Evolutionary conservation across 2,329 filamentous ascomycete genomes (phyloP), one percentile per base, ranked within the genome.

Genomic region (Fusarium nodosum): DNA sequence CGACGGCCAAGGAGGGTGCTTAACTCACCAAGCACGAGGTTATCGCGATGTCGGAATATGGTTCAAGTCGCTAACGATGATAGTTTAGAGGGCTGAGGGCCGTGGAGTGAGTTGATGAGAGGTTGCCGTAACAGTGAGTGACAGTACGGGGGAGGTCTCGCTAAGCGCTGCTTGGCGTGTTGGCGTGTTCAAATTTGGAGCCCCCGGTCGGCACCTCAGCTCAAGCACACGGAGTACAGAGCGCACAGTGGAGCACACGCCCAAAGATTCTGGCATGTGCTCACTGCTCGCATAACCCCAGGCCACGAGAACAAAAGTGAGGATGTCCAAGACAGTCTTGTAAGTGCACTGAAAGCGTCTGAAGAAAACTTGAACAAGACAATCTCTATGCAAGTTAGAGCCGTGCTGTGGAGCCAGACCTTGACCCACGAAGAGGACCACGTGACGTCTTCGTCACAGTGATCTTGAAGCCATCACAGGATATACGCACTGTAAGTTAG

Each of bases 381-480:
- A 74, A 67, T 74, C 60, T 68, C 64, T 75, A 66, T 65, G 51
- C 48, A 39, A 64, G 56, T 62, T 41, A 58, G 60, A 63, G 56
- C 58, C 60, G 66, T 59, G 60, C 66, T 66, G 72, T 76, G 75
- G 73, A 73, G 60, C 59, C 67, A 46, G 55, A 36, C 59, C 60
- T 64, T 66, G 72, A 72, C 73, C 77, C 74, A 78, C 76, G 76
- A 78, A 68, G 67, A 28, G 52, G 57, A 73, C 71, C 78, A 80
- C 79, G 79, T 80, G 79, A 80, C 74, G 64, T 9, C n/a, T 16
- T 42, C 51, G 38, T 42, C 57, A 78, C 77, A 77, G 77, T 79
- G 30, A n/a, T 26, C 15, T 18, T 10, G 12, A 31, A 51, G 33
- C 48, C 20, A 26, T n/a, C 18, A 2, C 5, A 15, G 31, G 12